phyloP scores from a whole-genome alignment of 805 yeast species.

The Suhomyces sp. region DNA sequence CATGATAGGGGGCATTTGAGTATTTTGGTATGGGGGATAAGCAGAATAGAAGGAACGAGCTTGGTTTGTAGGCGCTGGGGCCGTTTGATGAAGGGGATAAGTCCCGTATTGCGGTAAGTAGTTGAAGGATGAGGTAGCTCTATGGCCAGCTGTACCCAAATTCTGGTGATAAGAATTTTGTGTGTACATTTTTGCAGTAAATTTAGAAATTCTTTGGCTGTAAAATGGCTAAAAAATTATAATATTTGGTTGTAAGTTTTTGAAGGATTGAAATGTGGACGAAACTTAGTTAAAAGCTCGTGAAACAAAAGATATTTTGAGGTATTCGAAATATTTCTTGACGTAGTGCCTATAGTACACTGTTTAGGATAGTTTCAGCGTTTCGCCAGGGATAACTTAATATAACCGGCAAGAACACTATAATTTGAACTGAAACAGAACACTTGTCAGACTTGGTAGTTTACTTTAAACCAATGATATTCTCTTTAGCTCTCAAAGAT shows the following conservation, averaged over 20 bases:
- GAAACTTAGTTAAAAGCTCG: conserved; percentile 5
- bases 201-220: neutral
- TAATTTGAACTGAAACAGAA: neutral
- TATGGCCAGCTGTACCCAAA: conserved; percentile 40
- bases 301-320: no score
- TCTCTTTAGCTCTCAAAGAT: neutral
- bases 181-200: conserved; percentile 13
- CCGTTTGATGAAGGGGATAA: conserved; percentile 11
- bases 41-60: conserved; percentile 13
- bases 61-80: conserved; percentile 8
- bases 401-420: conserved; percentile 5
- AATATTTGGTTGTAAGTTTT: conserved; percentile 1
- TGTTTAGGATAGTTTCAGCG: neutral
- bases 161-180: conserved; percentile 19
- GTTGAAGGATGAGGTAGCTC: conserved; percentile 30
- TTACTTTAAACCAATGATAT: neutral
- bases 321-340: neutral
- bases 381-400: conserved; percentile 8
- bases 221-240: no score
- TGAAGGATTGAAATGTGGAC: neutral
- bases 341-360: neutral
- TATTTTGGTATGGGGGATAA: conserved; percentile 2
- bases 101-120: conserved; percentile 22
- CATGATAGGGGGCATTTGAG: conserved; percentile 4
- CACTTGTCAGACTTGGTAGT: neutral